These are phyloP conservation scores for Rhodotorula sp. DNA, from an alignment of 1,284 basidiomycete species.

Conservation along the genomic window DNA sequence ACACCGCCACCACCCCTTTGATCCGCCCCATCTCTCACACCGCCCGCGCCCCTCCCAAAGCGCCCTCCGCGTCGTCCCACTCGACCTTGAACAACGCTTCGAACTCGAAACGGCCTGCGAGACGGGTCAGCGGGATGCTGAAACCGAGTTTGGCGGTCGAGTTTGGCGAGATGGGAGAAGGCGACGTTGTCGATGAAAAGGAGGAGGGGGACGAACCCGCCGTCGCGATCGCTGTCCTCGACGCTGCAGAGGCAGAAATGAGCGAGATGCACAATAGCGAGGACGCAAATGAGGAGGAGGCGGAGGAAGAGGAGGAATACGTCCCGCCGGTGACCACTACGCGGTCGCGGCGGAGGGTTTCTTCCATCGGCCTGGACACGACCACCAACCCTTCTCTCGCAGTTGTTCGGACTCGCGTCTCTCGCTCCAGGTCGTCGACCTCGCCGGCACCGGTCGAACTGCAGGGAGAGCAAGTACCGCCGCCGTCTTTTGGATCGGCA, in stretches of 20 bases:
- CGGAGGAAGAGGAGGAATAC: neutral
- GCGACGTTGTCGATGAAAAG: neutral
- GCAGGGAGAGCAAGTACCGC: neutral
- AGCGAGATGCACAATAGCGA: neutral
- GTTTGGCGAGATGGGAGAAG: neutral
- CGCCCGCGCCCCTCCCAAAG: conserved; percentile 14
- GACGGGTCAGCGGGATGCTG: conserved; percentile 8
- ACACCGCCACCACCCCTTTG: neutral
- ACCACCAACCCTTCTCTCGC: neutral
- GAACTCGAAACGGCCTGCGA: neutral
- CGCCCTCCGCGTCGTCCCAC: conserved; percentile 9
- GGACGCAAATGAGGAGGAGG: neutral
- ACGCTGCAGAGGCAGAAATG: neutral
- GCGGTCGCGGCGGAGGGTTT: neutral
- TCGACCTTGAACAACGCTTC: neutral
- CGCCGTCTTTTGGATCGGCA: too few species aligned
- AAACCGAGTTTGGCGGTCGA: neutral
- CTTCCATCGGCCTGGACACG: neutral
- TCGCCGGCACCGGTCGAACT: neutral
- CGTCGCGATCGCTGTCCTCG: too few species aligned
- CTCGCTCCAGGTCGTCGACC: neutral
- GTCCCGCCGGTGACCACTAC: neutral
- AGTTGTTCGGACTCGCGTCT: neutral
- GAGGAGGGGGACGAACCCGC: conserved; percentile 1
- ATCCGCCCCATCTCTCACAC: conserved; percentile 1